Base-by-base conservation (phyloP, 2,329 filamentous ascomycete genomes). In the Microdochium nivale region DNA sequence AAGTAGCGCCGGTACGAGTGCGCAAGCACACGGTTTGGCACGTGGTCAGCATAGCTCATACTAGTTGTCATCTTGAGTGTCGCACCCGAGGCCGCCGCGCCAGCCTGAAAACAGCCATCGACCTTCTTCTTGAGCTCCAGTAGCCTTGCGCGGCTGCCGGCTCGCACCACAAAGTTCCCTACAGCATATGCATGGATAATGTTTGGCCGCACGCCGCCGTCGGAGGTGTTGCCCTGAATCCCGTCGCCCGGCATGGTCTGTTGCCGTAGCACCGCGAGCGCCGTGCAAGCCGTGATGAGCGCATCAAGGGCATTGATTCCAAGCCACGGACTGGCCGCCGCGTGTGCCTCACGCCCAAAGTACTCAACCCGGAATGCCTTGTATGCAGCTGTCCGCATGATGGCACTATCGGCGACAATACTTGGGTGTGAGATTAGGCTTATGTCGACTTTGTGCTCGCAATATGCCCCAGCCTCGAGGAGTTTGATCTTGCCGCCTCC, bases 221-320 rank as follows among this genome's bases (percentile, higher is more conserved):
- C 62, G 0, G 72, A 71, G 51, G 84, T 77, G 23, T 78, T 73
- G 1, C 77, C 71, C 53, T 80, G 64, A 55, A 78, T 70, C 7
- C 74, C 63, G 51, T 76, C 74, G 3, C 74, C 73, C 0, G 79
- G 75, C 55, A 72, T 69, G 3, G 78, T 71, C 59, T 83, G 80
- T 60, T 83, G 79, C 1, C 80, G 72, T 5, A 83, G 66, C 0
- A 78, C 68, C 0, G 75, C 72, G 3, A 83, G 61, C 44, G 67
- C 67, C 50, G 71, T 73, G 56, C 77, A 77, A 0, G 69, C 73
- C 0, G 70, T 67, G 2, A 83, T 67, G 23, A 80, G 59, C 0
- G 79, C 79, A 56, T 84, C 80, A 0, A 83, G 70, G 0, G 80
- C 80, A 58, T 84, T 83, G 56, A 78, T 70, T 0, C 80, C 80